These are phyloP conservation scores for Trichoderma breve DNA, from an alignment of 2,329 filamentous ascomycete species.

Conservation along the genomic window DNA sequence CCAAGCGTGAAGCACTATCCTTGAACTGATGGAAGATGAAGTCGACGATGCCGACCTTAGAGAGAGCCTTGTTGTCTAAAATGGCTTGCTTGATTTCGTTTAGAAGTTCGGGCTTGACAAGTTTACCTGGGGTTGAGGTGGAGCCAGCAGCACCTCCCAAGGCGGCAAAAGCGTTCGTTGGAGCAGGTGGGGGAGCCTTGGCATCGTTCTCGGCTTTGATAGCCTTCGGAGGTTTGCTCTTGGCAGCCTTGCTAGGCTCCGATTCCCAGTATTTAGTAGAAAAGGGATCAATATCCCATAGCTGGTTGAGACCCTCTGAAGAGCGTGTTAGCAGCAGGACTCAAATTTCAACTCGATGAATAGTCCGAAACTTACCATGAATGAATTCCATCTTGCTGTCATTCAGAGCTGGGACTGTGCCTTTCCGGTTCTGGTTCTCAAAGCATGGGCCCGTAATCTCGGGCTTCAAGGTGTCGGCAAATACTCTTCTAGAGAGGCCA, in stretches of 20 bases:
- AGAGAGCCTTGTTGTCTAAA: slow-evolving; percentile 39
- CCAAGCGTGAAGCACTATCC: slow-evolving; percentile 36
- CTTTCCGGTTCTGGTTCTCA: slow-evolving; percentile 58
- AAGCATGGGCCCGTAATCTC: slow-evolving; percentile 80
- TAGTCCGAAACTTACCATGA: slow-evolving; percentile 50
- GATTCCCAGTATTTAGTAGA: slow-evolving; percentile 75
- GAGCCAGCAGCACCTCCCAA: slow-evolving; percentile 26
- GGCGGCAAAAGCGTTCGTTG: slow-evolving; percentile 39
- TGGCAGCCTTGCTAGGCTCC: slow-evolving; percentile 30
- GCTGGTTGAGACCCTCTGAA: slow-evolving; percentile 49
- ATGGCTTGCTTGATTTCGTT: slow-evolving; percentile 44
- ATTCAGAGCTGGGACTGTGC: slow-evolving; percentile 49
- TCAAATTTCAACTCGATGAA: too few species aligned
- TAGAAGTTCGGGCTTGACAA: slow-evolving; percentile 41
- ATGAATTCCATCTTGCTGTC: slow-evolving; percentile 74
- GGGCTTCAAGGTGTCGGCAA: slow-evolving; percentile 70
- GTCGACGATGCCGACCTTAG: slow-evolving; percentile 43
- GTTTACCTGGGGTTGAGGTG: slow-evolving; percentile 27
- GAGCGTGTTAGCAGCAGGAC: slow-evolving; percentile 23
- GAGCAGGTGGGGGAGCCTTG: slow-evolving; percentile 37
- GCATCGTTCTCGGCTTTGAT: slow-evolving; percentile 20
- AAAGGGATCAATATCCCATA: slow-evolving; percentile 73
- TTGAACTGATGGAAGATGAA: slow-evolving; percentile 41
- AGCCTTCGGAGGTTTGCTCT: slow-evolving; percentile 9
- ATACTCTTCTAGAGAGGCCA: slow-evolving; percentile 54